Evolutionary conservation across 306 rosid species (phyloP).

Genomic region (Prunus mira): DNA sequence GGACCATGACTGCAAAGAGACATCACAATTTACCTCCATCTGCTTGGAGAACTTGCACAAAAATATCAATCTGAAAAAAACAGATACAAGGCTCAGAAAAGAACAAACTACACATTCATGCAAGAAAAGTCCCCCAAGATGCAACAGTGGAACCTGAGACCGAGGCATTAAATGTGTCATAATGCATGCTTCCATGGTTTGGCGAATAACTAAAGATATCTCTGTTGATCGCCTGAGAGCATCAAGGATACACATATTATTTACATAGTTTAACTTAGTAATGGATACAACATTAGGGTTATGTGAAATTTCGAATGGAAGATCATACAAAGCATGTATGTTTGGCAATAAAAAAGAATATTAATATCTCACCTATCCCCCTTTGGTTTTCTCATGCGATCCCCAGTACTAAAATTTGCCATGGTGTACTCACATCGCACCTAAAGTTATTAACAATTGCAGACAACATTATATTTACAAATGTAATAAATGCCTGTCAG

Average conservation of each 20-base stretch:
- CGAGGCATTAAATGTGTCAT: constrained; percentile 85
- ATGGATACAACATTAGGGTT: not conserved
- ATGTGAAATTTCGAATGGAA: not conserved
- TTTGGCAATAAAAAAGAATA: not conserved
- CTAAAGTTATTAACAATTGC: constrained; percentile 28
- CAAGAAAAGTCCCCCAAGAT: constrained; percentile 24
- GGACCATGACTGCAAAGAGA: not conserved
- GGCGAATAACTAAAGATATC: constrained; percentile 86
- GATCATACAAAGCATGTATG: not conserved
- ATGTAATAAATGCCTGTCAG: not conserved
- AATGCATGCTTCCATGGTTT: constrained; percentile 87
- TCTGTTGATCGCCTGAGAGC: constrained; percentile 81
- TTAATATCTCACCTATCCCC: constrained; percentile 62
- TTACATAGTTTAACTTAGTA: not conserved
- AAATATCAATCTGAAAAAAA: constrained; percentile 72
- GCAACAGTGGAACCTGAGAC: constrained; percentile 61
- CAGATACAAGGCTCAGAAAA: constrained; percentile 20
- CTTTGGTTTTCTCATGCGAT: constrained; percentile 85
- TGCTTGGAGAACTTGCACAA: constrained; percentile 93
- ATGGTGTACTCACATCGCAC: constrained; percentile 88
- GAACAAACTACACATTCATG: constrained; percentile 4
- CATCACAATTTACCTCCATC: constrained; percentile 67
- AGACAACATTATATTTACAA: not conserved
- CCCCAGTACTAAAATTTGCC: constrained; percentile 96
- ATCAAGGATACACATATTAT: constrained; percentile 22